Conservation (phyloP, 192 early-diverging fungal species). For the Kickxella alabastrina region DNA sequence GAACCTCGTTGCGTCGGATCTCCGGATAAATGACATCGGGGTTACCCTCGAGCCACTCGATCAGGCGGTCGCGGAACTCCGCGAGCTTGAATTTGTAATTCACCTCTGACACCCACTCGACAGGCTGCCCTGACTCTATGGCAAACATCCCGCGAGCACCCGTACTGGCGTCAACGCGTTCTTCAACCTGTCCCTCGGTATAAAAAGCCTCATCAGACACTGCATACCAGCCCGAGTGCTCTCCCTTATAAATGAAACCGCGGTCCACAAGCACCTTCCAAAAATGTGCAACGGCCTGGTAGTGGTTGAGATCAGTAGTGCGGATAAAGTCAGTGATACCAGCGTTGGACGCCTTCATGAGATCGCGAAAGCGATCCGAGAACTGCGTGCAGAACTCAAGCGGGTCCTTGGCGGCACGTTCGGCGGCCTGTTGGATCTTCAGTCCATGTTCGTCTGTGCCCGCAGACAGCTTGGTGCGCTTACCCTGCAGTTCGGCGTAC, state of each 20-base stretch:
- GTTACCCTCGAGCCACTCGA: constrained; percentile 66
- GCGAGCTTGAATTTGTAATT: constrained; percentile 91
- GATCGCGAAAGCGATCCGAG: constrained; percentile 48
- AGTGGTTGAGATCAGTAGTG: constrained; percentile 79
- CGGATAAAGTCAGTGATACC: constrained; percentile 78
- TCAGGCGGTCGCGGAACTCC: constrained; percentile 56
- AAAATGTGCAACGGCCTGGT: constrained; percentile 61
- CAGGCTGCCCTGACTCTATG: constrained; percentile 75
- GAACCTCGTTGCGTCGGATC: constrained; percentile 62
- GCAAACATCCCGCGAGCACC: constrained; percentile 37
- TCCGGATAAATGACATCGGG: constrained; percentile 67
- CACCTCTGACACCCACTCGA: constrained; percentile 88
- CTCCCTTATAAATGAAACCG: constrained; percentile 87
- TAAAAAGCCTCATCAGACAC: constrained; percentile 96
- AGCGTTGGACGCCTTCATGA: constrained; percentile 72
- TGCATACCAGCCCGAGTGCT: constrained; percentile 91
- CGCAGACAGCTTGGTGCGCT: constrained; percentile 38
- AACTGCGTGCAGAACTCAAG: constrained; percentile 78
- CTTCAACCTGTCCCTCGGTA: constrained; percentile 65
- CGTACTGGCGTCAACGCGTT: constrained; percentile 43
- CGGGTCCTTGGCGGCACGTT: constrained; percentile 53
- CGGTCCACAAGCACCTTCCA: constrained; percentile 68
- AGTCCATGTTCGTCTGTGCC: constrained; percentile 98
- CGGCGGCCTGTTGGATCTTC: constrained; percentile 94
- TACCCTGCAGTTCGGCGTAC: constrained; percentile 68